Percentiles rank a stretch among this genome's conserved stretches.
These are phyloP conservation scores for Chlorella sp. DNA, from an alignment of 139 green algal species.

Conservation along the genomic window DNA sequence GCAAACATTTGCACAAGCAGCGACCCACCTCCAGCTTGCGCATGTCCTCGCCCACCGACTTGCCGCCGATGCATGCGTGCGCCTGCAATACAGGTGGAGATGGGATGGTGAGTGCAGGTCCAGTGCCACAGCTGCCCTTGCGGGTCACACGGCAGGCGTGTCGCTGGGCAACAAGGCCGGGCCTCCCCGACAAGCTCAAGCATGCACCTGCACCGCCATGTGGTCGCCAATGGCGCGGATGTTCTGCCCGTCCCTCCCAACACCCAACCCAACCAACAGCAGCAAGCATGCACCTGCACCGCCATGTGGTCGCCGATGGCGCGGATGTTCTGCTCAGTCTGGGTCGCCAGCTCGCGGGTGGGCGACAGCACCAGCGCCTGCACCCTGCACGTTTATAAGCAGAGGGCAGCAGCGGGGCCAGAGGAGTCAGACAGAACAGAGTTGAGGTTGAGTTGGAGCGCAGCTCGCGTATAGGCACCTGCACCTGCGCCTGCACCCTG, in stretches of 20 bases:
- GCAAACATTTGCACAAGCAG: too few relatives aligned
- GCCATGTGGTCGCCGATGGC: conserved; percentile 95
- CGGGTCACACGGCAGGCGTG: too few relatives aligned
- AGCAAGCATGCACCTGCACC: conserved; percentile 55
- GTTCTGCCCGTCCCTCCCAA: too few relatives aligned
- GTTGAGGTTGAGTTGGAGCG: too few relatives aligned
- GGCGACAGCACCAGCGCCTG: conserved; percentile 95
- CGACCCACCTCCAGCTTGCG: conserved; percentile 94
- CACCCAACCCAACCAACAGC: too few relatives aligned
- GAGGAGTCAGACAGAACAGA: too few relatives aligned
- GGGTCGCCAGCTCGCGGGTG: conserved; percentile 94
- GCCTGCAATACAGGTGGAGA: conserved; percentile 54
- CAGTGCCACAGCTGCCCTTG: too few relatives aligned
- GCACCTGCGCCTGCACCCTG: conserved; percentile 79
- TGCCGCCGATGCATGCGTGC: conserved; percentile 95
- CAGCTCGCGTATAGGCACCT: conserved; percentile 97
- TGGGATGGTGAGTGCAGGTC: not conserved
- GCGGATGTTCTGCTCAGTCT: conserved; percentile 95
- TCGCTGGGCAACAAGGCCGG: too few relatives aligned
- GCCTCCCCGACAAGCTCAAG: too few relatives aligned
- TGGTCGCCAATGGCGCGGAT: conserved; percentile 93
- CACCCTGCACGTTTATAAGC: too few relatives aligned
- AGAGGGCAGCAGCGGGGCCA: too few relatives aligned
- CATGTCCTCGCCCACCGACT: conserved; percentile 97
- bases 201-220: conserved; percentile 75